phyloP scores from a whole-genome alignment of 2,329 filamentous ascomycete genomes.

The Emmonsia crescens region DNA sequence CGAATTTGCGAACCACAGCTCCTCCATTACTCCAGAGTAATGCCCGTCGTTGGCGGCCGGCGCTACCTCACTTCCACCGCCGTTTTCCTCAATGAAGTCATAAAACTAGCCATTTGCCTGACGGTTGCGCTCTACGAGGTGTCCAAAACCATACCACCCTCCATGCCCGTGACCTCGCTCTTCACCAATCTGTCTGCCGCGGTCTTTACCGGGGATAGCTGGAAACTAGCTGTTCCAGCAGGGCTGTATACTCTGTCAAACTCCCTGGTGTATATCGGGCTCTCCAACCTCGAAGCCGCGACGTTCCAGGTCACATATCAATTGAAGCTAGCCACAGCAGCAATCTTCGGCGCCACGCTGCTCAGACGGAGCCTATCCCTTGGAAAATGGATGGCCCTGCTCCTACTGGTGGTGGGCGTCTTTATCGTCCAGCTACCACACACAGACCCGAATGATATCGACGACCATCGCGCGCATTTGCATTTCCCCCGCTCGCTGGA shows the following conservation, averaged over 20 bases:
- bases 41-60: conserved; percentile 73
- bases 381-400: conserved; percentile 68
- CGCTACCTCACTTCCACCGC: conserved; percentile 91
- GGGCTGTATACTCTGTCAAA: conserved; percentile 85
- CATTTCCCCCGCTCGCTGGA: conserved; percentile 72
- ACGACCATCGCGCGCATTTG: conserved; percentile 41
- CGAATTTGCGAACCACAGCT: conserved; percentile 45
- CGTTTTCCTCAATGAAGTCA: conserved; percentile 82
- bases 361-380: conserved; percentile 58
- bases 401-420: conserved; percentile 71
- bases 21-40: conserved; percentile 89
- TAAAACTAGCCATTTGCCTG: conserved; percentile 78
- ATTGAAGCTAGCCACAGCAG: conserved; percentile 84
- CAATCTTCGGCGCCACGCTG: conserved; percentile 72
- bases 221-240: conserved; percentile 87
- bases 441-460: conserved; percentile 45
- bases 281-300: conserved; percentile 82
- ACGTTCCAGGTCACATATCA: conserved; percentile 93
- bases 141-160: conserved; percentile 63
- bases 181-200: conserved; percentile 68
- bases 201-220: conserved; percentile 82
- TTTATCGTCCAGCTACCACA: conserved; percentile 69
- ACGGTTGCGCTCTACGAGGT: conserved; percentile 83
- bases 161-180: conserved; percentile 67
- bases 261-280: conserved; percentile 81